Evolutionary conservation across 2,329 filamentous ascomycete genomes (phyloP).

Genomic region (Botrytis medusae): DNA sequence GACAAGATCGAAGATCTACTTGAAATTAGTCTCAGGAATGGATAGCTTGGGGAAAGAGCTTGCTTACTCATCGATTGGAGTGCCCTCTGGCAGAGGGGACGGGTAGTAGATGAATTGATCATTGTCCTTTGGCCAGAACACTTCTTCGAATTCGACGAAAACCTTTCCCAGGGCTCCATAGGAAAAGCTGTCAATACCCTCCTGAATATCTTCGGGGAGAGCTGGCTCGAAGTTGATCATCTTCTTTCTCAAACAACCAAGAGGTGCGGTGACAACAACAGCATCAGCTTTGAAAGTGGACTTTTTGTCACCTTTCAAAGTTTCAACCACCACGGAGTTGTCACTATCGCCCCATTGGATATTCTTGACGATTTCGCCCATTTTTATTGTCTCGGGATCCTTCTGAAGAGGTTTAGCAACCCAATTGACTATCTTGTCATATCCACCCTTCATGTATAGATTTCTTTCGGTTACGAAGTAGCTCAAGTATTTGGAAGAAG

Average conservation of each 20-base stretch:
- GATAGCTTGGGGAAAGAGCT: not conserved
- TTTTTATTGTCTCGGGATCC: slow-evolving; percentile 41
- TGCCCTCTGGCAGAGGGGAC: slow-evolving; percentile 39
- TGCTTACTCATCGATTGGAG: slow-evolving; percentile 36
- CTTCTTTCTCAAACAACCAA: slow-evolving; percentile 44
- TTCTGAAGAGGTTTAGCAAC: slow-evolving; percentile 41
- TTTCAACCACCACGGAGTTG: slow-evolving; percentile 35
- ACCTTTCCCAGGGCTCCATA: slow-evolving; percentile 47
- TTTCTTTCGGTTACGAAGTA: slow-evolving; percentile 48
- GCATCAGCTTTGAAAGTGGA: slow-evolving; percentile 42
- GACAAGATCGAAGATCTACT: slow-evolving; percentile 41
- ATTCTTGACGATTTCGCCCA: slow-evolving; percentile 43
- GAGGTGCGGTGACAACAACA: slow-evolving; percentile 43
- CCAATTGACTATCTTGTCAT: slow-evolving; percentile 46
- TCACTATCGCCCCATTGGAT: slow-evolving; percentile 43
- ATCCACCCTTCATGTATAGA: slow-evolving; percentile 48
- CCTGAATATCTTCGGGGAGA: slow-evolving; percentile 42
- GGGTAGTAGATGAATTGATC: slow-evolving; percentile 48
- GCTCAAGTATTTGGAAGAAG: slow-evolving; percentile 45
- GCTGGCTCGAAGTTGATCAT: slow-evolving; percentile 44
- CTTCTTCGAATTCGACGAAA: slow-evolving; percentile 46
- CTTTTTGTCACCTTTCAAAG: slow-evolving; percentile 31
- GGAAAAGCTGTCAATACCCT: slow-evolving; percentile 42
- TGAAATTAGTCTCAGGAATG: not conserved
- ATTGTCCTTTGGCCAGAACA: slow-evolving; percentile 48